Conservation (phyloP, 768 basidiomycete species). For the Wakefieldia striispora region DNA sequence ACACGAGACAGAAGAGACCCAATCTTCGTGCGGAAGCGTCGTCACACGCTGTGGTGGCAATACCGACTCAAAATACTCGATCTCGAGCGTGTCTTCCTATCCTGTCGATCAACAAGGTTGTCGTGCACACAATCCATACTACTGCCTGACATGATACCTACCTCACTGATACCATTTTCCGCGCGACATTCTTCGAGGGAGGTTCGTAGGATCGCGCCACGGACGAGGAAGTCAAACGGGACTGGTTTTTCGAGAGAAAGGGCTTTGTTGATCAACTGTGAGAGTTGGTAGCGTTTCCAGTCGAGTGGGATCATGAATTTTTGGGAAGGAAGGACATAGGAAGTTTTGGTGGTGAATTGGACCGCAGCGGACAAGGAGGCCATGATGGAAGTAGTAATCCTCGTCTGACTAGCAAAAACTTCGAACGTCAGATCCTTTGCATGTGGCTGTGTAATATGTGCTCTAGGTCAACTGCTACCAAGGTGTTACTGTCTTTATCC, state of each 20-base stretch:
- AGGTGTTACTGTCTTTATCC: too few relatives aligned
- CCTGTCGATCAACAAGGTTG: constrained; percentile 10
- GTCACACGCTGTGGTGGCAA: constrained; percentile 83
- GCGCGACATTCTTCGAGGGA: constrained; percentile 73
- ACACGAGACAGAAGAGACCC: constrained; percentile 84
- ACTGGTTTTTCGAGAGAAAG: constrained; percentile 71
- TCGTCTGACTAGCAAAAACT: too few relatives aligned
- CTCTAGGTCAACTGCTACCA: too few relatives aligned
- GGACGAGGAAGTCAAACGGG: constrained; percentile 91
- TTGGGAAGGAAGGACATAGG: constrained; percentile 44
- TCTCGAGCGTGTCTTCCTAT: constrained; percentile 86
- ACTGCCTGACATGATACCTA: constrained; percentile 19
- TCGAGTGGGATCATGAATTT: constrained; percentile 89
- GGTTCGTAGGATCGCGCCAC: constrained; percentile 74
- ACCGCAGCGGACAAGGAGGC: constrained; percentile 16
- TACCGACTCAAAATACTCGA: constrained; percentile 89
- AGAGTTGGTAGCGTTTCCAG: constrained; percentile 96
- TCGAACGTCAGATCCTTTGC: too few relatives aligned
- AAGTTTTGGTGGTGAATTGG: constrained; percentile 18
- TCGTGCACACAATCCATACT: background rate
- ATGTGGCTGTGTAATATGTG: too few relatives aligned
- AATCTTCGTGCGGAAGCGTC: constrained; percentile 84
- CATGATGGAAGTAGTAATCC: background rate
- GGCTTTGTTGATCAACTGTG: constrained; percentile 79
- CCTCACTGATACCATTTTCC: constrained; percentile 70